Conservation (phyloP, 1,284 basidiomycete species). For the Inonotus obliquus region DNA sequence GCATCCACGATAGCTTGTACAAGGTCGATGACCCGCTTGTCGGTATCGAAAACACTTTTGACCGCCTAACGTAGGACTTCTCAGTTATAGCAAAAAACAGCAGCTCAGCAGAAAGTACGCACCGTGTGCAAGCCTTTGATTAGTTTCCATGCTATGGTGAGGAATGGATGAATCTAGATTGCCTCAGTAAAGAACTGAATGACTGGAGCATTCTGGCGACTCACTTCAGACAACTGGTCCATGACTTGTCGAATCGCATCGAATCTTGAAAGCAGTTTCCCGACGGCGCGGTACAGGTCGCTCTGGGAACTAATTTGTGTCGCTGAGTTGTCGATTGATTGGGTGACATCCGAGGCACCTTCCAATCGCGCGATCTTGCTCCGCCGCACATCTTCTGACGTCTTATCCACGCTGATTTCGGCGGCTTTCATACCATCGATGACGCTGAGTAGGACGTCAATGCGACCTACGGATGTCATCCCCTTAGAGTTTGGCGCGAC, state of each 20-base stretch:
- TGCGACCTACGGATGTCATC: too few relatives aligned
- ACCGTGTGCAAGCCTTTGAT: background rate
- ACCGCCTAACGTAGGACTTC: background rate
- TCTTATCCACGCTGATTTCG: background rate
- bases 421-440: background rate
- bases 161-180: background rate
- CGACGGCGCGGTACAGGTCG: background rate
- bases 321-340: background rate
- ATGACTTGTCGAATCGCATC: background rate
- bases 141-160: background rate
- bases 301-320: background rate
- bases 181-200: background rate
- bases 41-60: background rate
- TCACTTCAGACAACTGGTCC: background rate
- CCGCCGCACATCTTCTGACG: background rate
- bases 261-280: background rate
- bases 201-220: background rate
- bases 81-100: too few relatives aligned
- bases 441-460: background rate
- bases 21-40: background rate
- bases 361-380: background rate
- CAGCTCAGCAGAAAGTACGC: background rate
- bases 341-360: background rate
- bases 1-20: background rate
- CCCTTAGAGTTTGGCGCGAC: too few relatives aligned